phyloP scores from a whole-genome alignment of 2,329 filamentous ascomycete species.

The Penicillium olsonii region DNA sequence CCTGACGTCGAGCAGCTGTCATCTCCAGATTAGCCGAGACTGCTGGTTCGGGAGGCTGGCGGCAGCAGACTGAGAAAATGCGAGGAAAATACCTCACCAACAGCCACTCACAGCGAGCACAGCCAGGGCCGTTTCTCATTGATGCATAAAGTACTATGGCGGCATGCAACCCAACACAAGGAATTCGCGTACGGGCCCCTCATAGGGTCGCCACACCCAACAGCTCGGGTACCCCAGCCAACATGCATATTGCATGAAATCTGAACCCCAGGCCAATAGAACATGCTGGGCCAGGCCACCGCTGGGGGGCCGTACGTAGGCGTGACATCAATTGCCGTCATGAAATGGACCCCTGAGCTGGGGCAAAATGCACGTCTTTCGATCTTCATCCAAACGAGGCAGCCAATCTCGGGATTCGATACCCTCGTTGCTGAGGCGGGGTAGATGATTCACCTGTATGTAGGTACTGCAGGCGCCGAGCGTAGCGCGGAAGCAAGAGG shows the following conservation, averaged over 20 bases:
- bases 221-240: conserved; percentile 5
- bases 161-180: conserved; percentile 2
- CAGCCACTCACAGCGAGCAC: background rate
- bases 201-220: conserved; percentile 8
- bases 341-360: background rate
- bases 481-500: conserved; percentile 5
- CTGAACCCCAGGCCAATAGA: background rate
- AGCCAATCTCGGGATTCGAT: background rate
- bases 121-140: background rate
- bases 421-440: background rate
- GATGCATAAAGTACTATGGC: background rate
- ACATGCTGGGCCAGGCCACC: background rate
- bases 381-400: background rate
- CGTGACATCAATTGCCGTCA: conserved; percentile 6
- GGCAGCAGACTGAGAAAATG: background rate
- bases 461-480: background rate
- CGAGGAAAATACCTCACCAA: background rate
- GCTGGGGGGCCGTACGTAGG: background rate
- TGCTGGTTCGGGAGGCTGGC: too few relatives aligned
- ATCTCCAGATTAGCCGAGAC: too few relatives aligned
- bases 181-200: background rate
- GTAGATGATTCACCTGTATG: conserved; percentile 8
- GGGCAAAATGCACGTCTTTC: background rate
- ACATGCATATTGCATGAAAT: conserved; percentile 3
- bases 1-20: too few relatives aligned